These are phyloP conservation scores for Centaurea solstitialis DNA, from an alignment of 129 eudicot genomes.

Conservation along the genomic window DNA sequence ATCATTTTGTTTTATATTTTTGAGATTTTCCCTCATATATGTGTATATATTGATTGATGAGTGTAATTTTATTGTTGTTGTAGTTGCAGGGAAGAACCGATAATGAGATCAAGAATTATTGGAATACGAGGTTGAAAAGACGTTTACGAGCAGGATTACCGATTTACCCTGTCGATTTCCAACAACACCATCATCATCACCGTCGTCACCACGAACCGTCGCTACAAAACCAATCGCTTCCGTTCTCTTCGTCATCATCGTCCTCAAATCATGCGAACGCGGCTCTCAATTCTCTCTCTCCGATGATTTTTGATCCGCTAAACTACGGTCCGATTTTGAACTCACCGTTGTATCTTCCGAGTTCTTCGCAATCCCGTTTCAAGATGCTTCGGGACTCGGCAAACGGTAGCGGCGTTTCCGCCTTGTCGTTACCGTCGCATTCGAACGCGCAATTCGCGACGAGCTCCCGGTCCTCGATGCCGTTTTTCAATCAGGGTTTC, in stretches of 20 bases:
- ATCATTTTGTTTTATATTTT: no score
- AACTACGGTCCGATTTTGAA: constrained; percentile 22
- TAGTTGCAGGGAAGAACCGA: constrained; percentile 99
- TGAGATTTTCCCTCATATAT: background rate
- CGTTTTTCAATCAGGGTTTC: constrained; percentile 28
- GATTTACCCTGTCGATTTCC: constrained; percentile 60
- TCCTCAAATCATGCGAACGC: constrained; percentile 28
- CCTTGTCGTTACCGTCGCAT: constrained; percentile 22
- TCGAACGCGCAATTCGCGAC: constrained; percentile 27
- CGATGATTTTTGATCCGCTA: constrained; percentile 19
- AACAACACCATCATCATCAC: constrained; percentile 26
- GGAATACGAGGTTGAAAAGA: constrained; percentile 87
- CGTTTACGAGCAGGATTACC: constrained; percentile 81
- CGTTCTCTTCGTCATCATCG: constrained; percentile 39
- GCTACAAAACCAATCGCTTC: constrained; percentile 20
- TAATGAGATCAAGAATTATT: constrained; percentile 89
- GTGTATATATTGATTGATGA: background rate
- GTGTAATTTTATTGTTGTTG: background rate
- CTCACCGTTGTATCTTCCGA: constrained; percentile 24
- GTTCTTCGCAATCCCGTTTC: constrained; percentile 31
- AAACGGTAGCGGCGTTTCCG: constrained; percentile 25
- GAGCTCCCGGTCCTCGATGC: constrained; percentile 26
- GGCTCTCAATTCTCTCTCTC: constrained; percentile 27
- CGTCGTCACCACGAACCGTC: constrained; percentile 28
- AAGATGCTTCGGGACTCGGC: constrained; percentile 27